Conservation (phyloP, 202 grass and related monocot species). For the Eragrostis tef region DNA sequence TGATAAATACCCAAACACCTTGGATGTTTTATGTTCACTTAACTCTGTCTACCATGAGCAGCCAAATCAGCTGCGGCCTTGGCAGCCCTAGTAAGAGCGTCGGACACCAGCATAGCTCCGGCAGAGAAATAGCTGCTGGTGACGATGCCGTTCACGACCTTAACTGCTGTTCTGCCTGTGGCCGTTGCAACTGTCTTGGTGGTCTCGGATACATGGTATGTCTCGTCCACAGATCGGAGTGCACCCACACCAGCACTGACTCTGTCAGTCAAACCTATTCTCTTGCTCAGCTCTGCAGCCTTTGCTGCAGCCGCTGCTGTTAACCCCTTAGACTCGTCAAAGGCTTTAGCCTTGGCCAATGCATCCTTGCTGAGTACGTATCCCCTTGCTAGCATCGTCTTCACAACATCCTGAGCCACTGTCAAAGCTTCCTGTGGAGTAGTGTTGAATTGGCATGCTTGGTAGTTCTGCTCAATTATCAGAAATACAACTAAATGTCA, state of each 20-base stretch:
- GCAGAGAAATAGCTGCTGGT: conserved; percentile 93
- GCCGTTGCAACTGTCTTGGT: conserved; percentile 71
- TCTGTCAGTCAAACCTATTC: conserved; percentile 76
- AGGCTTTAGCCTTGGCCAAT: conserved; percentile 80
- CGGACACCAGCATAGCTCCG: conserved; percentile 85
- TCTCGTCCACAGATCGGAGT: conserved; percentile 75
- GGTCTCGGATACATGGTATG: conserved; percentile 63
- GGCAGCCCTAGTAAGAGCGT: conserved; percentile 68
- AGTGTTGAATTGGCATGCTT: conserved; percentile 61
- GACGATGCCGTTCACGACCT: conserved; percentile 63
- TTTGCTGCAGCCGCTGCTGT: conserved; percentile 66
- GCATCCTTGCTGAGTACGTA: conserved; percentile 90
- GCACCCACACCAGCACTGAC: conserved; percentile 72
- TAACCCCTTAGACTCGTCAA: conserved; percentile 78
- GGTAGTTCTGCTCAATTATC: conserved; percentile 55
- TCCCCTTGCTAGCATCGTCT: conserved; percentile 77
- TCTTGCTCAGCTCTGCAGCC: conserved; percentile 82
- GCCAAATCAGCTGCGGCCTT: conserved; percentile 77
- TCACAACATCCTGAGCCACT: conserved; percentile 80
- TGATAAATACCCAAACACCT: conserved; percentile 5
- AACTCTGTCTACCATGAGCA: conserved; percentile 67
- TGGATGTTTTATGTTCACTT: conserved; percentile 39
- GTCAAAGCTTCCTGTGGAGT: conserved; percentile 79
- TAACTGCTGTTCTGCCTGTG: conserved; percentile 68
- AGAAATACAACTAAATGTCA: conserved; percentile 17